phyloP scores from a whole-genome alignment of 2,329 filamentous ascomycete genomes.

The Westerdykella ornata region DNA sequence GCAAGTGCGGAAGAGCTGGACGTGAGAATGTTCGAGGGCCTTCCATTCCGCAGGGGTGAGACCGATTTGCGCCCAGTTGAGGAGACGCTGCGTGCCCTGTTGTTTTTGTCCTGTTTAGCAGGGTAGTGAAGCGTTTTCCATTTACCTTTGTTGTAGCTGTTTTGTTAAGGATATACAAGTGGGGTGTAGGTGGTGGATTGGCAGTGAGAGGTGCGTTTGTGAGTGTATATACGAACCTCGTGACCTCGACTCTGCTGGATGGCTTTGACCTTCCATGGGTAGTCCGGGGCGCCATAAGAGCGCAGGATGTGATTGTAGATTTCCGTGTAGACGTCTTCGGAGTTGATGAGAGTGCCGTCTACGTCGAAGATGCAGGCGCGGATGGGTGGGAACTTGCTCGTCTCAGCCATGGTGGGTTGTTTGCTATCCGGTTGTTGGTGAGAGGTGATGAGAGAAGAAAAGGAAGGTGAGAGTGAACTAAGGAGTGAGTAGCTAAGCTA shows the following conservation, averaged over 20 bases:
- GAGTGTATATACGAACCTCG: slow-evolving; percentile 4
- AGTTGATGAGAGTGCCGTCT: slow-evolving; percentile 32
- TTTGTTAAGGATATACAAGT: background rate
- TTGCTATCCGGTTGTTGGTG: too few species aligned
- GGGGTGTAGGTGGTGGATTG: background rate
- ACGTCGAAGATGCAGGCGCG: slow-evolving; percentile 35
- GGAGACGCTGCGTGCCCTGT: slow-evolving; percentile 14
- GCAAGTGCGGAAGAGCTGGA: slow-evolving; percentile 9
- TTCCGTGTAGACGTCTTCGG: slow-evolving; percentile 29
- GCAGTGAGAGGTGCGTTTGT: background rate
- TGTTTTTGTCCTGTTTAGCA: too few species aligned
- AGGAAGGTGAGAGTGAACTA: too few species aligned
- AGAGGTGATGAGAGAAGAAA: too few species aligned
- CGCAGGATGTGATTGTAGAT: slow-evolving; percentile 19
- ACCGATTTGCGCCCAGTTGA: slow-evolving; percentile 17
- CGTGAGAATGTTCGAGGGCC: slow-evolving; percentile 7
- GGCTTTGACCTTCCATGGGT: slow-evolving; percentile 19
- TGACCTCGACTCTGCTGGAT: slow-evolving; percentile 18
- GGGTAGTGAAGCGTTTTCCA: too few species aligned
- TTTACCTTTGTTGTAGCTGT: too few species aligned
- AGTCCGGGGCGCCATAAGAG: slow-evolving; percentile 14
- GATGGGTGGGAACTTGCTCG: slow-evolving; percentile 12
- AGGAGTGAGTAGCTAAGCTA: too few species aligned
- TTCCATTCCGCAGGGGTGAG: slow-evolving; percentile 15
- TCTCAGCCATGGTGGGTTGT: background rate